A percentile compares a stretch with the other conserved stretches of the same genome.
phyloP scores from a whole-genome alignment of 768 basidiomycete species.

The Infundibulicybe gibba region DNA sequence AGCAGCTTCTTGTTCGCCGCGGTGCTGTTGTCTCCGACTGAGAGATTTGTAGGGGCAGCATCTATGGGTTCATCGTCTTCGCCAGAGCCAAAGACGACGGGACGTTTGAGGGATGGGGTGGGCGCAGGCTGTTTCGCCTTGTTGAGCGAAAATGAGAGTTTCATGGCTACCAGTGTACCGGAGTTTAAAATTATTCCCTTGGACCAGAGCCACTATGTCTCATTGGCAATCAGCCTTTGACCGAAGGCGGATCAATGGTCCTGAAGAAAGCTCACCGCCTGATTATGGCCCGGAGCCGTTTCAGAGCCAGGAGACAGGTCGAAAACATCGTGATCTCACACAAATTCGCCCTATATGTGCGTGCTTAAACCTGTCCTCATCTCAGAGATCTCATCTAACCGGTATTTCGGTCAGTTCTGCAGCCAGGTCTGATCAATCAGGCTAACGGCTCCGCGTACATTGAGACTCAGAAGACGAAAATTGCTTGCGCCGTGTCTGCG shows the following conservation, averaged over 20 bases:
- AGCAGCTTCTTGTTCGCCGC: slow-evolving; percentile 51
- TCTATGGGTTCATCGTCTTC: slow-evolving; percentile 62
- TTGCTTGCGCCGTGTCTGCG: slow-evolving; percentile 93
- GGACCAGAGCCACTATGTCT: slow-evolving; percentile 4
- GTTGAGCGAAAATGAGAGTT: slow-evolving; percentile 85
- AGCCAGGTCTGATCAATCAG: slow-evolving; percentile 86
- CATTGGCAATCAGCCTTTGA: slow-evolving; percentile 66
- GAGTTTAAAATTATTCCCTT: slow-evolving; percentile 26
- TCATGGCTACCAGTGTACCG: slow-evolving; percentile 49
- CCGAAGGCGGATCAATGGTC: slow-evolving; percentile 86
- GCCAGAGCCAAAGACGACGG: slow-evolving; percentile 59
- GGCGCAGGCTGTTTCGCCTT: slow-evolving; percentile 53
- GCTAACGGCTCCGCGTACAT: slow-evolving; percentile 98
- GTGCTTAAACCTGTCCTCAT: slow-evolving; percentile 8
- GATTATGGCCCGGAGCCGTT: slow-evolving; percentile 38
- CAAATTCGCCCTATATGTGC: slow-evolving; percentile 89
- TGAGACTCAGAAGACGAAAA: slow-evolving; percentile 87
- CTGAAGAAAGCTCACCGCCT: slow-evolving; percentile 77
- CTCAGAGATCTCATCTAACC: slow-evolving; percentile 6
- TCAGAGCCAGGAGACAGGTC: slow-evolving; percentile 27
- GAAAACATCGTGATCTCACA: slow-evolving; percentile 46
- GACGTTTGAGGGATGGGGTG: slow-evolving; percentile 45
- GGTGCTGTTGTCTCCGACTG: slow-evolving; percentile 28
- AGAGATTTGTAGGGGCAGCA: slow-evolving; percentile 33
- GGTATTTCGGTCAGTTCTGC: slow-evolving; percentile 56